These are phyloP conservation scores for Aureobasidium lini DNA, from an alignment of 2,329 filamentous ascomycete genomes.

Conservation along the genomic window DNA sequence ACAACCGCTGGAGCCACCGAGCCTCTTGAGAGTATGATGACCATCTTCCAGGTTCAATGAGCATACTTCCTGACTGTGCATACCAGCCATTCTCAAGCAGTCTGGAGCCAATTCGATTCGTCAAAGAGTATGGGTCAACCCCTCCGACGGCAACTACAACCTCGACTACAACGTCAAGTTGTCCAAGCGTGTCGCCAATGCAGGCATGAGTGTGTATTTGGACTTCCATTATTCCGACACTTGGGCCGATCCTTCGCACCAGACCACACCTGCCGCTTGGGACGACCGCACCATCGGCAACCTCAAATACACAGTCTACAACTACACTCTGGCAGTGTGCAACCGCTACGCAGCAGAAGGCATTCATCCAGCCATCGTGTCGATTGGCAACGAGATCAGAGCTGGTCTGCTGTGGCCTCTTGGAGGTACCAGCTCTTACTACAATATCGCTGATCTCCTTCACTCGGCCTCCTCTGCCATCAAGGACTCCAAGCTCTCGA, in stretches of 20 bases:
- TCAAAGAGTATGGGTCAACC: constrained; percentile 26
- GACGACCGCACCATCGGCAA: constrained; percentile 25
- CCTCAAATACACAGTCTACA: constrained; percentile 24
- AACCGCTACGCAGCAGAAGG: constrained; percentile 33
- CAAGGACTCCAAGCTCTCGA: constrained; percentile 21
- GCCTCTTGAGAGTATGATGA: constrained; percentile 2
- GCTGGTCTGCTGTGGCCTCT: constrained; percentile 30
- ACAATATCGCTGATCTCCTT: constrained; percentile 28
- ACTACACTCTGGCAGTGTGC: constrained; percentile 29
- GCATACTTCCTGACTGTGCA: constrained; percentile 19
- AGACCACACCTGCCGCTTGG: constrained; percentile 27
- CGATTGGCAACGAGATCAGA: constrained; percentile 32
- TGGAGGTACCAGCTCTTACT: constrained; percentile 25
- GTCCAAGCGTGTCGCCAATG: constrained; percentile 25
- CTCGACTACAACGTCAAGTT: constrained; percentile 29
- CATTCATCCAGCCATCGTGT: constrained; percentile 34
- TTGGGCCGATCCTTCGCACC: constrained; percentile 31
- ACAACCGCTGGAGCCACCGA: constrained; percentile 20
- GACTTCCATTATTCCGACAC: constrained; percentile 26
- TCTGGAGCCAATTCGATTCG: constrained; percentile 22
- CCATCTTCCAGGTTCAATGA: neutral
- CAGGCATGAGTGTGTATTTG: constrained; percentile 27
- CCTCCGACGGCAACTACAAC: constrained; percentile 22
- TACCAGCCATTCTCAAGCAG: constrained; percentile 17
- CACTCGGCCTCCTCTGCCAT: constrained; percentile 24